phyloP scores from a whole-genome alignment of 2,329 filamentous ascomycete species.

The Helicocarpus griseus region DNA sequence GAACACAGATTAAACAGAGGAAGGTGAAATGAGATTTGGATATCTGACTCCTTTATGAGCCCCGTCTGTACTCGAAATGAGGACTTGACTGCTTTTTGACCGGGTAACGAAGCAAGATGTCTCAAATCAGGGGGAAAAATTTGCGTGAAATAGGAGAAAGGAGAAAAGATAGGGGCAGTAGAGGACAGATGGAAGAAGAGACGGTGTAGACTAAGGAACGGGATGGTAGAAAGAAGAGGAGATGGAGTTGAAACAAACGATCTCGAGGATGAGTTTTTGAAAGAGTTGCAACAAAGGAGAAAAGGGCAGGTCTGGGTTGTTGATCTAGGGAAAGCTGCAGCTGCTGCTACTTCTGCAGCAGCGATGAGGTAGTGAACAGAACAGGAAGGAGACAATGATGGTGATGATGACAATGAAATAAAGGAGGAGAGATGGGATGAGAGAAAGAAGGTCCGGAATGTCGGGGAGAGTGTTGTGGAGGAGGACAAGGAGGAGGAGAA shows the following conservation, averaged over 20 bases:
- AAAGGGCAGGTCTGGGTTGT: too few relatives aligned
- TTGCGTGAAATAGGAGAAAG: background rate
- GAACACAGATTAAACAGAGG: background rate
- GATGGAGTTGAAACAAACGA: background rate
- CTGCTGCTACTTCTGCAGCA: too few relatives aligned
- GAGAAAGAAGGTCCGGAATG: background rate
- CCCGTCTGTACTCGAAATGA: too few relatives aligned
- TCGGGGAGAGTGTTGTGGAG: background rate
- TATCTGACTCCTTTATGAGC: too few relatives aligned
- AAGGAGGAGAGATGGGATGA: background rate
- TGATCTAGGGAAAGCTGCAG: too few relatives aligned
- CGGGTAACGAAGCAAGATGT: too few relatives aligned
- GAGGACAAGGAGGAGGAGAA: background rate
- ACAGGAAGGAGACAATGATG: too few relatives aligned
- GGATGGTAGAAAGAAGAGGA: background rate
- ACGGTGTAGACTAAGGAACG: background rate
- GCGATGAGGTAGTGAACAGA: too few relatives aligned
- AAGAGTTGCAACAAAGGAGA: too few relatives aligned
- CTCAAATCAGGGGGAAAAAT: background rate
- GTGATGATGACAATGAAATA: too few relatives aligned
- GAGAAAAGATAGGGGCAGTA: background rate
- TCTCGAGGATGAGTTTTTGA: too few relatives aligned
- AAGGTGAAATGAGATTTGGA: background rate
- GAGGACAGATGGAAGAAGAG: background rate
- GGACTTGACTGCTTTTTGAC: too few relatives aligned